A percentile compares a stretch with the other conserved stretches of the same genome.
Conservation (phyloP, 805 yeast species). For the Yamadazyma scolyti region DNA sequence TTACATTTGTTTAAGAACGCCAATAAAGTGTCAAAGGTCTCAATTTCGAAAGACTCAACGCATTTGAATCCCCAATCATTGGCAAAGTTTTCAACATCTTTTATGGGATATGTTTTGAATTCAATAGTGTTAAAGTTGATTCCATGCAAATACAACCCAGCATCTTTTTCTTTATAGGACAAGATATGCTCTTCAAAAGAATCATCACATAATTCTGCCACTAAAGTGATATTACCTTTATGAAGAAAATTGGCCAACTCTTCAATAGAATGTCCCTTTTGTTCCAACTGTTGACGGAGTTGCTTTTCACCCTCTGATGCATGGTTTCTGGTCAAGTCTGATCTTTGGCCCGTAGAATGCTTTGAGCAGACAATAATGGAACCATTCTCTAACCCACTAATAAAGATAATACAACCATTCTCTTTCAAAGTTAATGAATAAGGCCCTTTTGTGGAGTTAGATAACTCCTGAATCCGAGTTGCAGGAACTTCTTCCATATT, state of each 20-base stretch:
- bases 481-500: slow-evolving; percentile 61
- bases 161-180: slow-evolving; percentile 57
- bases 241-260: slow-evolving; percentile 58
- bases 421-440: slow-evolving; percentile 80
- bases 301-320: slow-evolving; percentile 67
- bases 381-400: slow-evolving; percentile 75
- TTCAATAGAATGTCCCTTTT: slow-evolving; percentile 31
- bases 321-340: slow-evolving; percentile 58
- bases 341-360: slow-evolving; percentile 74
- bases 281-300: slow-evolving; percentile 50
- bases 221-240: slow-evolving; percentile 66
- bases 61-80: slow-evolving; percentile 62
- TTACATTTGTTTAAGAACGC: slow-evolving; percentile 54
- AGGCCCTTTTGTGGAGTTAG: slow-evolving; percentile 60
- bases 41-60: slow-evolving; percentile 45
- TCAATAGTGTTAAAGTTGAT: slow-evolving; percentile 62
- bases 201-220: slow-evolving; percentile 91
- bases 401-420: slow-evolving; percentile 88
- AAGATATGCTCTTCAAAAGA: slow-evolving; percentile 90
- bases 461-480: slow-evolving; percentile 50
- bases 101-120: slow-evolving; percentile 65
- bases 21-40: slow-evolving; percentile 39
- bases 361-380: slow-evolving; percentile 84
- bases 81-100: slow-evolving; percentile 58
- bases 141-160: slow-evolving; percentile 92